phyloP scores from a whole-genome alignment of 2,329 filamentous ascomycete genomes.

The Ophiostoma novo-ulmi region DNA sequence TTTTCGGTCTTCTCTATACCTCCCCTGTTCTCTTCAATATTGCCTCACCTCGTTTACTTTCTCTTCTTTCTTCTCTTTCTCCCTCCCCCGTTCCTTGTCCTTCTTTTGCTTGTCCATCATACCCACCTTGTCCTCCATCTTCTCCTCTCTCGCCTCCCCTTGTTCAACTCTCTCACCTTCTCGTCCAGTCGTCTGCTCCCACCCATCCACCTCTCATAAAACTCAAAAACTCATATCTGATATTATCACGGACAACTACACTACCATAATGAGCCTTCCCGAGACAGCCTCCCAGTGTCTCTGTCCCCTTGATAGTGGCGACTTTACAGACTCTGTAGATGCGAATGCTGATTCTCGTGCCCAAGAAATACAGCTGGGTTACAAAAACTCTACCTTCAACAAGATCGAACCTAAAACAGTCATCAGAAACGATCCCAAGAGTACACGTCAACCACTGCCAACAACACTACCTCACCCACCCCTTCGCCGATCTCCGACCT shows the following conservation, averaged over 20 bases:
- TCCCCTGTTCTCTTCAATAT: background rate
- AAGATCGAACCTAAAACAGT: background rate
- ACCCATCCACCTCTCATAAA: background rate
- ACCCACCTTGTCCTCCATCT: conserved; percentile 5
- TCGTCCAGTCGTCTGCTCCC: background rate
- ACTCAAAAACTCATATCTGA: background rate
- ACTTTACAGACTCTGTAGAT: background rate
- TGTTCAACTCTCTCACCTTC: background rate
- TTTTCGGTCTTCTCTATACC: background rate
- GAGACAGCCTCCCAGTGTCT: conserved; percentile 26
- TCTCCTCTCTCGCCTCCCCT: conserved; percentile 12
- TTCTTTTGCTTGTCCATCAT: conserved; percentile 1
- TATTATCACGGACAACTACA: background rate
- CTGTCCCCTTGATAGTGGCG: conserved; percentile 19
- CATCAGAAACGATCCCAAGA: background rate
- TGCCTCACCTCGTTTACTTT: background rate
- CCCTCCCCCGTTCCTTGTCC: background rate
- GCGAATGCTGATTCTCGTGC: background rate
- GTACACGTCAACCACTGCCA: background rate
- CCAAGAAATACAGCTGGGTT: background rate
- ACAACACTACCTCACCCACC: background rate
- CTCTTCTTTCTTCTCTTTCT: background rate
- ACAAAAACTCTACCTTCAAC: background rate
- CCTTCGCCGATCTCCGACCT: conserved; percentile 2
- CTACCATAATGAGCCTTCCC: conserved; percentile 23